These are phyloP conservation scores for Populus davidiana DNA, from an alignment of 345 rosid genomes.

Conservation along the genomic window DNA sequence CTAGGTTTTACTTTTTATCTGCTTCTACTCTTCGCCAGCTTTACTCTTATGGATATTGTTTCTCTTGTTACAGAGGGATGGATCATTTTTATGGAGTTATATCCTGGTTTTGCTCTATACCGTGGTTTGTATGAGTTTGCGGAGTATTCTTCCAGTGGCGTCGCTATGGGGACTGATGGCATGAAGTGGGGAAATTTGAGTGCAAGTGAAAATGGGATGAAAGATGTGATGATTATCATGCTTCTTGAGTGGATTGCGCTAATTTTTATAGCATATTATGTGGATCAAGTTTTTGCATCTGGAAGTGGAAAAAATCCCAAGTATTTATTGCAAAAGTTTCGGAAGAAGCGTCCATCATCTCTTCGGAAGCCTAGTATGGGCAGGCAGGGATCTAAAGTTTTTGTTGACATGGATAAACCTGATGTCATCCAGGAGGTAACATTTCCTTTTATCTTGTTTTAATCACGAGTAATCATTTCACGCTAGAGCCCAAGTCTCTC, in stretches of 20 bases:
- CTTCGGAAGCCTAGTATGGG: slow-evolving; percentile 49
- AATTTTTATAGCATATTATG: slow-evolving; percentile 60
- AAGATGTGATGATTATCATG: slow-evolving; percentile 57
- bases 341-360: slow-evolving; percentile 36
- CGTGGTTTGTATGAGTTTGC: slow-evolving; percentile 89
- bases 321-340: slow-evolving; percentile 40
- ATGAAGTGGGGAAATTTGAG: slow-evolving; percentile 67
- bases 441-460: slow-evolving; percentile 7
- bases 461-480: background rate
- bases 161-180: slow-evolving; percentile 54
- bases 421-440: slow-evolving; percentile 83
- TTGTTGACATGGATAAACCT: slow-evolving; percentile 65
- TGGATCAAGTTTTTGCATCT: slow-evolving; percentile 57
- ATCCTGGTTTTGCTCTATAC: slow-evolving; percentile 75
- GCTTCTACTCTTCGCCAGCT: background rate
- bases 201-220: slow-evolving; percentile 59
- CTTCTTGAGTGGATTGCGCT: slow-evolving; percentile 65
- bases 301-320: slow-evolving; percentile 52
- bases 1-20: background rate
- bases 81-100: slow-evolving; percentile 69
- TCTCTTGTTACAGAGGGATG: slow-evolving; percentile 51
- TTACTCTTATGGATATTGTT: background rate
- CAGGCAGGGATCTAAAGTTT: slow-evolving; percentile 60
- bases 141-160: slow-evolving; percentile 46
- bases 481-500: background rate